Evolutionary conservation across 305 asterid genomes (phyloP), one percentile per base, ranked within the genome.

Genomic region (Striga hermonthica): DNA sequence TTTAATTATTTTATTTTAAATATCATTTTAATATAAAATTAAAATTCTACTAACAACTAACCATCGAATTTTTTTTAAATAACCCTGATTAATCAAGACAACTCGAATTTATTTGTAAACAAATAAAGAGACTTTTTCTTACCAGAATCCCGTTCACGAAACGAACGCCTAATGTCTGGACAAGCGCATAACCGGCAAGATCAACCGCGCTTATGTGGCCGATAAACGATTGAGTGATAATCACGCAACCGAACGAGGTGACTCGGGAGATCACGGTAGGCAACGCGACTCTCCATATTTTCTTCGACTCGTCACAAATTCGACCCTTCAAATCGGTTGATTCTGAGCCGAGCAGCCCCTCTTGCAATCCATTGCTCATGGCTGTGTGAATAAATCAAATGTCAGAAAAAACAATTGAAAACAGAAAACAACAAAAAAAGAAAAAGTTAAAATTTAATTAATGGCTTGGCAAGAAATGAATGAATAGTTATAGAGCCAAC

Each of bases 211-310:
- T 68, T 13, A 79, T 61, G 76, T 82, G 84, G 4, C 87, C 87
- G 3, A 82, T 71, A 63, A 82, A 82, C 10, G 86, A 76, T 66
- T 81, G 86, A 0, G 86, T 82, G 7, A 82, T 86, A 6, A 80
- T 65, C 11, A 74, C 64, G 22, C 81, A 53, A 9, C 90, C 88
- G 22, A 82, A 78, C 0, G 88, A 78, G 52, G 94, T 34, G 22
- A 82, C 79, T 60, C 94, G 66, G 0, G 94, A 72, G 31, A 86
- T 74, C 5, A 83, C 74, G 31, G 88, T 71, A 0, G 94, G 94
- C 76, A 77, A 82, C n/a, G 90, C 94, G 38, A 86, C 81, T 14
- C 79, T 74, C 94, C 94, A 83, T 79, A 86, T 74, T 72, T 86
- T 86, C 76, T 78, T 82, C 7, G 86, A 78, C 65, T 86, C 94